Base-by-base conservation (phyloP, 129 eudicot genomes). In the Solidago caesia region DNA sequence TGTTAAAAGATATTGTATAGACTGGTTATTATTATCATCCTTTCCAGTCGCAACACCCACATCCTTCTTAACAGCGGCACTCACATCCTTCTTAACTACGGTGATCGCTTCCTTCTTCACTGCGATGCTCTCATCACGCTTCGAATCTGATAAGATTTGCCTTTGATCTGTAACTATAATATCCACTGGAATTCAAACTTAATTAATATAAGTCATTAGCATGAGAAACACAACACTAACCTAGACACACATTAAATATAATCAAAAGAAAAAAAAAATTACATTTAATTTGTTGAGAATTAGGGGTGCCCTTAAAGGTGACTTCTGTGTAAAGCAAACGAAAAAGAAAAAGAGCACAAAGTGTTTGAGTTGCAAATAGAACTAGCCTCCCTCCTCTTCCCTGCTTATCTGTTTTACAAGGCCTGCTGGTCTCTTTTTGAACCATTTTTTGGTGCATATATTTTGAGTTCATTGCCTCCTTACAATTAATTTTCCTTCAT, bases 281-380 rank as follows among this genome's bases (percentile, higher is more conserved):
- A 79, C 83, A 41, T 55, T 57, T 66, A 8, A 79, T 55, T 33
- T 48, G 79, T 66, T 73, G 83, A 56, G 83, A 79, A 4, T 78
- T 73, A 2, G 56, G 46, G 53, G 74, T 56, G 5, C 26, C 57
- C 46, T 66, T 79, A 14, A 79, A 66, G 55, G 44, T 59, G 56
- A 79, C 53, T 61, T 79, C 83, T 0, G 64, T 48, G 52, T 73
- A 79, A 73, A 79, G 75, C 64, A 79, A 47, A 73, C 68, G 73
- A 21, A 79, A 66, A 39, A 79, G 79, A 39, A 79, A 73, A 14
- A 79, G 41, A 15, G 63, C 74, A 79, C 79, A 73, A 46, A 79
- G 83, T 57, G 71, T 59, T 73, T 79, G 83, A 79, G 74, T 79
- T 73, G 79, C 79, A 65, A 65, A 66, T 15, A 79, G 41, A 73